Evolutionary conservation across 345 rosid species (phyloP).

Genomic region (Anacardium occidentale): DNA sequence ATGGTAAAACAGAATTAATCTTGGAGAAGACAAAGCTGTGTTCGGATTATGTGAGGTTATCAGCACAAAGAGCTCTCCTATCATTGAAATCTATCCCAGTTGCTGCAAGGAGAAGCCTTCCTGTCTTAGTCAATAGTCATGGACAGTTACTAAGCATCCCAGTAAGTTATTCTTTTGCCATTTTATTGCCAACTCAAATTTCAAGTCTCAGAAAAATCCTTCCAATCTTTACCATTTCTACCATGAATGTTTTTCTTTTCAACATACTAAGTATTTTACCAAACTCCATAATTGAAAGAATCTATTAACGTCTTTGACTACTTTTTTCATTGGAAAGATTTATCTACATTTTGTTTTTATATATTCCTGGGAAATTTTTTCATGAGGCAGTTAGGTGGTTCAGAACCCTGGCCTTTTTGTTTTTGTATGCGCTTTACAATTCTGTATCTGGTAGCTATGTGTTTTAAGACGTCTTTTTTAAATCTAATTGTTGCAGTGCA

Average conservation of each 20-base stretch:
- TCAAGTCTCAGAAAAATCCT: background rate
- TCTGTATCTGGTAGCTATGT: background rate
- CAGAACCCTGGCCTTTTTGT: background rate
- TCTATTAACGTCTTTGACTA: too few relatives aligned
- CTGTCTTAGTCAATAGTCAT: slow-evolving; percentile 54
- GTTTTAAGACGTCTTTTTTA: background rate
- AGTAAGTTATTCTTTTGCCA: slow-evolving; percentile 37
- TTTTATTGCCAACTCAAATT: slow-evolving; percentile 2
- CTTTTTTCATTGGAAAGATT: background rate
- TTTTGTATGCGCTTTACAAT: background rate
- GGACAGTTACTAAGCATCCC: slow-evolving; percentile 68
- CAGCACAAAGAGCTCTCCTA: slow-evolving; percentile 49
- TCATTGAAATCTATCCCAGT: slow-evolving; percentile 60
- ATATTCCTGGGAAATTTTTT: background rate
- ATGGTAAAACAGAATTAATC: slow-evolving; percentile 10
- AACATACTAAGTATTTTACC: background rate
- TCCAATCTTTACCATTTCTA: background rate
- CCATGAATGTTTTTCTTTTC: background rate
- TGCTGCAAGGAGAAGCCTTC: slow-evolving; percentile 77
- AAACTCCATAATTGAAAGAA: background rate
- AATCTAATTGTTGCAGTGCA: slow-evolving; percentile 46
- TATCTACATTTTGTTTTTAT: background rate
- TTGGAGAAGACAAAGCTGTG: slow-evolving; percentile 19
- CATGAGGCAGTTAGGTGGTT: background rate
- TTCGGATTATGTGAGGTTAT: slow-evolving; percentile 36